Evolutionary conservation across 352 stramenopile species (phyloP).

Genomic region (Globisporangium spinosum): DNA sequence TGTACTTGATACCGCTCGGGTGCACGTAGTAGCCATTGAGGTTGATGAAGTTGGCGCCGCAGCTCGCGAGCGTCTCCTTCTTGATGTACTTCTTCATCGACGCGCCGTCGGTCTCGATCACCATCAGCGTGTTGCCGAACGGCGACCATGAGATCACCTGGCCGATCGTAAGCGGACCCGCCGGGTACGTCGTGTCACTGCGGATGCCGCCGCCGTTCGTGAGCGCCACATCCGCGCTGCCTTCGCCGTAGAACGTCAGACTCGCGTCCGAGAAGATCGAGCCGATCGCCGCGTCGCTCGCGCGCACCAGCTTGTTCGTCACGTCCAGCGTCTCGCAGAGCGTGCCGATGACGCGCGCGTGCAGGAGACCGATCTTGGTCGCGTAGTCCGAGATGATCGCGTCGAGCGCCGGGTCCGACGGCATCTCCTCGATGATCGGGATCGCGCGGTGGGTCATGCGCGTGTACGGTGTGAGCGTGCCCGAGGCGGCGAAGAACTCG

Average conservation of each 20-base stretch:
- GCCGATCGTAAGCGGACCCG: slow-evolving; percentile 19
- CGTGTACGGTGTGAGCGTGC: slow-evolving; percentile 23
- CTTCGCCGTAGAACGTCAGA: slow-evolving; percentile 15
- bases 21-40: slow-evolving; percentile 43
- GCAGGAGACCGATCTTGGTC: slow-evolving; percentile 39
- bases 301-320: slow-evolving; percentile 46
- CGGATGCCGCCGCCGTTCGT: slow-evolving; percentile 27
- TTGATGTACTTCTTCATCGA: slow-evolving; percentile 41
- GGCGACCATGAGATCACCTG: slow-evolving; percentile 27
- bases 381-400: slow-evolving; percentile 63
- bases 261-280: slow-evolving; percentile 42
- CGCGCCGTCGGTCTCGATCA: slow-evolving; percentile 29
- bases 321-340: slow-evolving; percentile 61
- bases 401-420: slow-evolving; percentile 47
- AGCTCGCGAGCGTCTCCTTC: slow-evolving; percentile 30
- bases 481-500: slow-evolving; percentile 48
- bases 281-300: slow-evolving; percentile 45
- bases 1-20: slow-evolving; percentile 38
- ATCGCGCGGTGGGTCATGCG: slow-evolving; percentile 57
- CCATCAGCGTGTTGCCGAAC: slow-evolving; percentile 23
- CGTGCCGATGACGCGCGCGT: slow-evolving; percentile 46
- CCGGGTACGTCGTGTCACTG: slow-evolving; percentile 20
- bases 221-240: slow-evolving; percentile 18
- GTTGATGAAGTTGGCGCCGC: slow-evolving; percentile 22
- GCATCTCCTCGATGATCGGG: slow-evolving; percentile 58